A percentile compares a stretch with the other conserved stretches of the same genome.
Evolutionary conservation across 805 yeast genomes (phyloP).

Genomic region (Ogataea angusta): DNA sequence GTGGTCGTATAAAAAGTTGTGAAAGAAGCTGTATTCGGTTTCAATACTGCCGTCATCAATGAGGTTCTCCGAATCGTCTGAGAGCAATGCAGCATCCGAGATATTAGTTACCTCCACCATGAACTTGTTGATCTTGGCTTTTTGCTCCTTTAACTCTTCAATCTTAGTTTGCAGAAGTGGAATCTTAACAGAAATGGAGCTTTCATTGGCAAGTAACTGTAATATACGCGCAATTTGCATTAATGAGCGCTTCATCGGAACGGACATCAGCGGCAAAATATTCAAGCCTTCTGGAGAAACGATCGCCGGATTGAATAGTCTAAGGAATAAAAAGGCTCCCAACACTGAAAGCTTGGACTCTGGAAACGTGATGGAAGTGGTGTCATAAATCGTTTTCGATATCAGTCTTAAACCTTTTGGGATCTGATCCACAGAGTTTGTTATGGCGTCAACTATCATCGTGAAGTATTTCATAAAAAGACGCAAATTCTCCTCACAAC

Average conservation of each 20-base stretch:
- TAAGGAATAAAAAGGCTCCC: conserved; percentile 80
- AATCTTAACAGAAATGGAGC: conserved; percentile 63
- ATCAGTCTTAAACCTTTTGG: conserved; percentile 74
- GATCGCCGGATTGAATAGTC: conserved; percentile 84
- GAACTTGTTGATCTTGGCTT: conserved; percentile 38
- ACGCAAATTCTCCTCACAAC: conserved; percentile 40
- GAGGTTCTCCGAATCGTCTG: conserved; percentile 11
- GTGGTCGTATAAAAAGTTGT: conserved; percentile 47
- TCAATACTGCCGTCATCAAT: conserved; percentile 27
- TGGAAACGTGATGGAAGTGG: conserved; percentile 61
- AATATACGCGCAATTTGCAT: conserved; percentile 78
- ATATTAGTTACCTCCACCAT: conserved; percentile 32
- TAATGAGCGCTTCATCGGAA: conserved; percentile 53
- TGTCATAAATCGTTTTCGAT: conserved; percentile 58
- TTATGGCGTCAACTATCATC: conserved; percentile 56
- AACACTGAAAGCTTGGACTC: conserved; percentile 67
- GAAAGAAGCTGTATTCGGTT: conserved; percentile 37
- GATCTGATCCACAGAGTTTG: conserved; percentile 49
- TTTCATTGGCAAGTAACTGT: conserved; percentile 84
- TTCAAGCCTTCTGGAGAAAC: conserved; percentile 72
- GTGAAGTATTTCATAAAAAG: conserved; percentile 56
- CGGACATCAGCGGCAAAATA: conserved; percentile 17
- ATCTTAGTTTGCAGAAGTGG: conserved; percentile 41
- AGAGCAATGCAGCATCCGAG: conserved; percentile 8
- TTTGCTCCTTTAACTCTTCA: conserved; percentile 40